phyloP scores from a whole-genome alignment of 257 asterid genomes.

The Solanum pinnatisectum region DNA sequence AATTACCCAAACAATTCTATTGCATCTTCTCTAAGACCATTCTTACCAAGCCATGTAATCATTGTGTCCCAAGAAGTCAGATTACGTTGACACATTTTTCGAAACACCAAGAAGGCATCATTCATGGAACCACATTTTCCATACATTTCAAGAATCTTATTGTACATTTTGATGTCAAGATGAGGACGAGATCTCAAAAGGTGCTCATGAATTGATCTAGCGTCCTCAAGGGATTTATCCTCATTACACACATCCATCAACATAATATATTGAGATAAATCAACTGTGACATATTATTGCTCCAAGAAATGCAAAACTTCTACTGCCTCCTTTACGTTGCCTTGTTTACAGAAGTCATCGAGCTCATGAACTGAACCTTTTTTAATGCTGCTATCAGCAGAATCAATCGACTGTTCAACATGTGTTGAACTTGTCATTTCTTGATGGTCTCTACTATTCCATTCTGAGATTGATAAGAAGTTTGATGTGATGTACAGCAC shows the following conservation, averaged over 20 bases:
- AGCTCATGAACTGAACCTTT: constrained; percentile 36
- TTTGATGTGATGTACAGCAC: constrained; percentile 12
- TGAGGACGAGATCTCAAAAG: constrained; percentile 33
- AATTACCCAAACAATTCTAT: constrained; percentile 61
- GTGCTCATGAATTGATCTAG: constrained; percentile 50
- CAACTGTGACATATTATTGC: constrained; percentile 36
- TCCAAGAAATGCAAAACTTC: constrained; percentile 37
- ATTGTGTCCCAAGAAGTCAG: constrained; percentile 81
- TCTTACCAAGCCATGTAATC: constrained; percentile 64
- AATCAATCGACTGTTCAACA: constrained; percentile 12
- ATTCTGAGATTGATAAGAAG: constrained; percentile 8
- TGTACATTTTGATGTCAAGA: constrained; percentile 39
- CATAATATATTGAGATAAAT: constrained; percentile 36
- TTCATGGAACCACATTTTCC: constrained; percentile 53
- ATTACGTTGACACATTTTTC: constrained; percentile 47
- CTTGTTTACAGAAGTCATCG: constrained; percentile 37
- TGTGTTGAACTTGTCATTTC: not conserved
- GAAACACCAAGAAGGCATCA: constrained; percentile 55
- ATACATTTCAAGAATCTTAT: constrained; percentile 68
- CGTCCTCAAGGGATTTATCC: constrained; percentile 47
- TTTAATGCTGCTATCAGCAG: constrained; percentile 6
- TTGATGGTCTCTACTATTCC: constrained; percentile 11
- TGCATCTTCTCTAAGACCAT: constrained; percentile 59
- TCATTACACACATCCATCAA: constrained; percentile 58
- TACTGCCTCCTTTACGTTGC: constrained; percentile 52